Conservation (phyloP, 441 rosid genomes). For the Corymbia citriodora region DNA sequence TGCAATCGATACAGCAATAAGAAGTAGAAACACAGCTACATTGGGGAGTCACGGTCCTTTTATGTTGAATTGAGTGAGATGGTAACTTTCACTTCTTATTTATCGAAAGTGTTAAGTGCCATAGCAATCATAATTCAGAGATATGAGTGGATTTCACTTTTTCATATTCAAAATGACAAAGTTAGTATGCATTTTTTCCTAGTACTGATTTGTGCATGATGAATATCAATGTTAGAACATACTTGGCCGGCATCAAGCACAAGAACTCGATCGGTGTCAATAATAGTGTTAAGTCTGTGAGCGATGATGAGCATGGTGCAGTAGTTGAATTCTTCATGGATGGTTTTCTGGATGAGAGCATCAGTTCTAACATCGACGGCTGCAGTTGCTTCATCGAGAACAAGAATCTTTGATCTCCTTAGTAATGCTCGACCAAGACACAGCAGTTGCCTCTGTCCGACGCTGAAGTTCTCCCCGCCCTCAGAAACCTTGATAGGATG, state of each 20-base stretch:
- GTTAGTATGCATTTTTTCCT: background rate
- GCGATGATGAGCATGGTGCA: conserved; percentile 95
- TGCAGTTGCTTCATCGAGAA: conserved; percentile 44
- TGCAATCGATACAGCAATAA: background rate
- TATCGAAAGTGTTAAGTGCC: background rate
- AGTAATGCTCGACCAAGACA: background rate
- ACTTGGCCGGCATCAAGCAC: background rate
- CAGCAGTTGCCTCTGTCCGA: background rate
- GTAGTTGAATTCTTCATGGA: conserved; percentile 82
- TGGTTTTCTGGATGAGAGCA: conserved; percentile 89
- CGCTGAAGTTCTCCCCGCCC: background rate
- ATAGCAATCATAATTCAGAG: background rate
- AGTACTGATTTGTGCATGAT: background rate
- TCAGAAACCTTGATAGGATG: background rate
- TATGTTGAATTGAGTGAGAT: background rate
- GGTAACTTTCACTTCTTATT: background rate
- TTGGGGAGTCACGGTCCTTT: background rate
- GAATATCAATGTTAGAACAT: background rate
- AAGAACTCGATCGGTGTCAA: conserved; percentile 21
- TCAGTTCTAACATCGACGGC: conserved; percentile 96
- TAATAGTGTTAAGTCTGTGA: conserved; percentile 87
- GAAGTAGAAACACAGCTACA: background rate
- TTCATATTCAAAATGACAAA: background rate
- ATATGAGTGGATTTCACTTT: background rate
- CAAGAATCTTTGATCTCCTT: background rate